Percentiles rank a stretch among this genome's conserved stretches.
Evolutionary conservation across 805 yeast genomes (phyloP).

Genomic region (Cyberlindnera lachancei): DNA sequence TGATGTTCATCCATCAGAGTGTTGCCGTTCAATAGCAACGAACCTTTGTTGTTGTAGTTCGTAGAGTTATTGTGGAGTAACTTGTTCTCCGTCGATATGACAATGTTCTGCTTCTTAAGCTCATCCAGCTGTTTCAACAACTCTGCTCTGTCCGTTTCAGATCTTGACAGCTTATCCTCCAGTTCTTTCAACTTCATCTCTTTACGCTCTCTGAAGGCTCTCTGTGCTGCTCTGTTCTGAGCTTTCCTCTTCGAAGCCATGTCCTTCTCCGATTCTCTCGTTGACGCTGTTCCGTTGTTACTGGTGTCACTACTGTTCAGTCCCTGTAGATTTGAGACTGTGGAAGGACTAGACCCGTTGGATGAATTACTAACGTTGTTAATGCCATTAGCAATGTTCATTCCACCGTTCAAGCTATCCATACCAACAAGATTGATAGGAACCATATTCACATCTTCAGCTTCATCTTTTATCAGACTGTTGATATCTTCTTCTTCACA

Average conservation of each 20-base stretch:
- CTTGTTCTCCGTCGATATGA: constrained; percentile 58
- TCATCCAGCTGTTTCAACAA: constrained; percentile 42
- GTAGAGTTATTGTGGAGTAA: constrained; percentile 28
- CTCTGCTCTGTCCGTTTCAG: constrained; percentile 46
- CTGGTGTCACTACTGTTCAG: no score
- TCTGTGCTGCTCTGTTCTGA: constrained; percentile 80
- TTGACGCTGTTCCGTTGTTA: no score
- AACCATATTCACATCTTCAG: no score
- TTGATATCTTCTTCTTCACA: no score
- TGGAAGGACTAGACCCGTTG: no score
- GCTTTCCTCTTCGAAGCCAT: constrained; percentile 56
- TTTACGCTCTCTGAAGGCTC: constrained; percentile 79
- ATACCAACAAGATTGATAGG: no score
- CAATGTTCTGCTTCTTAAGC: constrained; percentile 45
- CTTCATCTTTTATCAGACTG: no score
- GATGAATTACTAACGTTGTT: no score
- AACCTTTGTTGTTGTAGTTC: constrained; percentile 1
- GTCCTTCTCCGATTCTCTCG: constrained; percentile 28
- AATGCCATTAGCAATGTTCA: no score
- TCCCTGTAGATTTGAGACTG: no score
- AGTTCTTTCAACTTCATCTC: constrained; percentile 66
- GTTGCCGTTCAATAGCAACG: constrained; percentile 3
- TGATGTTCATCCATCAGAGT: no score
- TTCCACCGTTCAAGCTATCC: no score
- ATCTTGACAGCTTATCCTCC: constrained; percentile 46